These are phyloP conservation scores for Globisporangium megalacanthum DNA, from an alignment of 352 stramenopile species.

Conservation along the genomic window DNA sequence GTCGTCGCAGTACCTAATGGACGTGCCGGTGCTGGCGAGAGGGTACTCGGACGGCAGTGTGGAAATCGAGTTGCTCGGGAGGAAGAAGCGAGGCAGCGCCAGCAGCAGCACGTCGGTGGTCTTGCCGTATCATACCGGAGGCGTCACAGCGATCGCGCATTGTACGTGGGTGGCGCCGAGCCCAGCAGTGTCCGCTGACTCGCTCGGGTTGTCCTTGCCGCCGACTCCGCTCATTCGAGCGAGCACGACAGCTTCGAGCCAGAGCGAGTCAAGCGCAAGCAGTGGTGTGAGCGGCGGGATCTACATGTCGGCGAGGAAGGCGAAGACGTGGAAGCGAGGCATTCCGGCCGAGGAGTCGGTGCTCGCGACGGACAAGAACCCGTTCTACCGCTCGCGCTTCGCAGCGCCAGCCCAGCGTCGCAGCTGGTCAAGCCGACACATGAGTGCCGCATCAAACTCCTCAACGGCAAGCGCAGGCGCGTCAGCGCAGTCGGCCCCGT, in stretches of 20 bases:
- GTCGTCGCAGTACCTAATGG: conserved; percentile 34
- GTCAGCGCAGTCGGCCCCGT: conserved; percentile 17
- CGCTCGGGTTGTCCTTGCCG: neutral
- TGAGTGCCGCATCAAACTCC: conserved; percentile 8
- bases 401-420: conserved; percentile 20
- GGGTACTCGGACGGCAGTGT: conserved; percentile 47
- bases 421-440: conserved; percentile 27
- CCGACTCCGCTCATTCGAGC: conserved; percentile 1
- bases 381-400: conserved; percentile 55
- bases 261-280: neutral
- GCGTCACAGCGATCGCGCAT: conserved; percentile 43
- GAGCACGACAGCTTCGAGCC: neutral
- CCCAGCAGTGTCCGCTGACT: neutral
- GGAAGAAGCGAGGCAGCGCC: conserved; percentile 1
- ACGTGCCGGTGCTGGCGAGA: conserved; percentile 50
- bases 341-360: conserved; percentile 23
- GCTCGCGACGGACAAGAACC: conserved; percentile 53
- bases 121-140: conserved; percentile 33
- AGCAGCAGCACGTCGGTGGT: conserved; percentile 8
- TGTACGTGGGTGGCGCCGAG: conserved; percentile 25
- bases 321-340: conserved; percentile 19
- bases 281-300: conserved; percentile 4
- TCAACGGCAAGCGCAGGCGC: neutral
- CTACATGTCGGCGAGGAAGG: conserved; percentile 15
- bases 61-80: conserved; percentile 28